phyloP scores from a whole-genome alignment of 805 yeast genomes.

The Debaryomyces maramus region DNA sequence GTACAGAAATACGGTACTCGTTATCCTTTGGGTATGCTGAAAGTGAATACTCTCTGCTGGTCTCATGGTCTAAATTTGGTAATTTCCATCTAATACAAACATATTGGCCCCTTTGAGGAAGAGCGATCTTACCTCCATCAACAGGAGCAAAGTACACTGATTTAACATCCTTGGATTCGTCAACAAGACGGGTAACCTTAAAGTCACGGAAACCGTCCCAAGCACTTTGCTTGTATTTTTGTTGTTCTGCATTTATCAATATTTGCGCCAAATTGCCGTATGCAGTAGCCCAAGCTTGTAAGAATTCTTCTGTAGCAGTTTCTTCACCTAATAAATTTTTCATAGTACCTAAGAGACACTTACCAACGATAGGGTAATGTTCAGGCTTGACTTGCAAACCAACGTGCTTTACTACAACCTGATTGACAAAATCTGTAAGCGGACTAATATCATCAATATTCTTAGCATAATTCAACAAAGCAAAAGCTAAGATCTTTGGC shows the following conservation, averaged over 20 bases:
- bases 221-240: slow-evolving; percentile 38
- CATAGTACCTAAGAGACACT: slow-evolving; percentile 54
- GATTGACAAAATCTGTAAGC: slow-evolving; percentile 52
- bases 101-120: slow-evolving; percentile 49
- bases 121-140: slow-evolving; percentile 32
- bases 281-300: slow-evolving; percentile 66
- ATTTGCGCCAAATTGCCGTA: slow-evolving; percentile 62
- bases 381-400: slow-evolving; percentile 63
- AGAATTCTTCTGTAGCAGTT: slow-evolving; percentile 58
- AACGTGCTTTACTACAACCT: slow-evolving; percentile 64
- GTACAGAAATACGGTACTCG: slow-evolving; percentile 61
- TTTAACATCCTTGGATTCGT: slow-evolving; percentile 49
- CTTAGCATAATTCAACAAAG: slow-evolving; percentile 61
- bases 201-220: slow-evolving; percentile 66
- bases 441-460: slow-evolving; percentile 60
- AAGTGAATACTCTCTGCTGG: slow-evolving; percentile 60
- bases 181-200: slow-evolving; percentile 38
- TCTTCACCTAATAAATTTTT: slow-evolving; percentile 52
- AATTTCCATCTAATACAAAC: slow-evolving; percentile 33
- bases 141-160: slow-evolving; percentile 52
- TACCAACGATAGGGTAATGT: slow-evolving; percentile 68
- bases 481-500: slow-evolving; percentile 63
- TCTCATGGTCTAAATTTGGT: slow-evolving; percentile 41
- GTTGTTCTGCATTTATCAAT: slow-evolving; percentile 55
- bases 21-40: slow-evolving; percentile 34